These are phyloP conservation scores for Monascus purpureus DNA, from an alignment of 495 filamentous ascomycete genomes.

Conservation along the genomic window DNA sequence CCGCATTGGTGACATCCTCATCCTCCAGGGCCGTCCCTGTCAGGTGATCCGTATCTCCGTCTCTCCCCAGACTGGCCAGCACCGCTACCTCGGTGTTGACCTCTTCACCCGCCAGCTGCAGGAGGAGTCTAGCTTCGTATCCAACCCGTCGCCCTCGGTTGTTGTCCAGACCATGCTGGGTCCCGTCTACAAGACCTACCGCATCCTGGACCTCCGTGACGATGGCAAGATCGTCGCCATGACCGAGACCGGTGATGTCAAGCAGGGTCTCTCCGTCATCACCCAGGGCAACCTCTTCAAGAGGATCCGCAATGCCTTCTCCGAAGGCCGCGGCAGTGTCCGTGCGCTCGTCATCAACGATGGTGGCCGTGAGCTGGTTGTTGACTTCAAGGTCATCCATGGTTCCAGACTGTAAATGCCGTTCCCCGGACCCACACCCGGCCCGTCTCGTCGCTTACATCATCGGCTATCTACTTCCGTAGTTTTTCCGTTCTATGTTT, in stretches of 20 bases:
- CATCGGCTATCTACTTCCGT: too few relatives aligned
- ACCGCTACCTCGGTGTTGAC: slow-evolving; percentile 98
- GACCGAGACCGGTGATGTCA: slow-evolving; percentile 89
- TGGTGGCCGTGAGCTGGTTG: slow-evolving; percentile 83
- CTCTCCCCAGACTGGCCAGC: slow-evolving; percentile 94
- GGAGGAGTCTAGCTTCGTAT: slow-evolving; percentile 96
- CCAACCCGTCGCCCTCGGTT: slow-evolving; percentile 89
- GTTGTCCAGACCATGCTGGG: slow-evolving; percentile 99
- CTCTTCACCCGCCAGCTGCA: slow-evolving; percentile 99
- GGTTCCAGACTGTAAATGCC: slow-evolving; percentile 47
- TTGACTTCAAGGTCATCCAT: slow-evolving; percentile 98
- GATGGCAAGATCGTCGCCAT: slow-evolving; percentile 66
- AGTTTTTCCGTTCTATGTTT: too few relatives aligned
- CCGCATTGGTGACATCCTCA: slow-evolving; percentile 94
- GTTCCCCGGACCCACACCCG: too few relatives aligned
- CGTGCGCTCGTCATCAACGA: slow-evolving; percentile 94
- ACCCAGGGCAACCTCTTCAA: slow-evolving; percentile 80
- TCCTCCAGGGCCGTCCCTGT: slow-evolving; percentile 98
- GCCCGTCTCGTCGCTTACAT: too few relatives aligned
- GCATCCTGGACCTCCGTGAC: slow-evolving; percentile 93
- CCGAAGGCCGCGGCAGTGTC: slow-evolving; percentile 82
- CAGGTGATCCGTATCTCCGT: slow-evolving; percentile 99
- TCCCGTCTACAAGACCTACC: slow-evolving; percentile 99
- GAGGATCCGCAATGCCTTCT: slow-evolving; percentile 73
- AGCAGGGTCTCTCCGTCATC: slow-evolving; percentile 86